These are phyloP conservation scores for Thinopyrum elongatum DNA, from an alignment of 176 grass and related monocot genomes.

Conservation along the genomic window DNA sequence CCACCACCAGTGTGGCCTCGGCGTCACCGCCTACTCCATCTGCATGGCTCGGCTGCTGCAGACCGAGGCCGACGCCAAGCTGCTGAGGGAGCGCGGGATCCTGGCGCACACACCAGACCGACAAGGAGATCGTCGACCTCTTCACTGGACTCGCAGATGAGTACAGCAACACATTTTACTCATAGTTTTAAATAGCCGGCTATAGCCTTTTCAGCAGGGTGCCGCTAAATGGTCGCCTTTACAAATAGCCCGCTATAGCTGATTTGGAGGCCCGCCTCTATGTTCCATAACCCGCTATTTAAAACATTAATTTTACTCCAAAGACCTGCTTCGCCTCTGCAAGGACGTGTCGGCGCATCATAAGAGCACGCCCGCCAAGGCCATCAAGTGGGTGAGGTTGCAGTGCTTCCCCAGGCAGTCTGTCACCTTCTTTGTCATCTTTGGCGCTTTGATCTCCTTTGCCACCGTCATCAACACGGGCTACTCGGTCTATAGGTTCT, in stretches of 20 bases:
- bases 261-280: too few species aligned
- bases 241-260: too few species aligned
- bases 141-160: background rate
- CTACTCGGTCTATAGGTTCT: slow-evolving; percentile 2
- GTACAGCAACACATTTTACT: background rate
- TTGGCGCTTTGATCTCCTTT: background rate
- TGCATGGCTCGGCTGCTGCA: slow-evolving; percentile 10
- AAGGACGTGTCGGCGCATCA: background rate
- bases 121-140: slow-evolving; percentile 1
- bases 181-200: too few species aligned
- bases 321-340: background rate
- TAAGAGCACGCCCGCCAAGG: background rate
- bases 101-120: background rate
- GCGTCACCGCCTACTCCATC: background rate
- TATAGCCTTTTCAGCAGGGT: too few species aligned
- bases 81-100: background rate
- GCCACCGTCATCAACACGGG: background rate
- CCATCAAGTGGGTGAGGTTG: background rate
- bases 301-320: background rate
- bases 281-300: too few species aligned
- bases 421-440: slow-evolving; percentile 4
- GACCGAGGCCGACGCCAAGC: background rate
- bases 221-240: too few species aligned
- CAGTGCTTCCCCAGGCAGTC: slow-evolving; percentile 6
- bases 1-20: background rate